Evolutionary conservation across 2,329 filamentous ascomycete genomes (phyloP).

Genomic region (Lasiodiplodia citricola): DNA sequence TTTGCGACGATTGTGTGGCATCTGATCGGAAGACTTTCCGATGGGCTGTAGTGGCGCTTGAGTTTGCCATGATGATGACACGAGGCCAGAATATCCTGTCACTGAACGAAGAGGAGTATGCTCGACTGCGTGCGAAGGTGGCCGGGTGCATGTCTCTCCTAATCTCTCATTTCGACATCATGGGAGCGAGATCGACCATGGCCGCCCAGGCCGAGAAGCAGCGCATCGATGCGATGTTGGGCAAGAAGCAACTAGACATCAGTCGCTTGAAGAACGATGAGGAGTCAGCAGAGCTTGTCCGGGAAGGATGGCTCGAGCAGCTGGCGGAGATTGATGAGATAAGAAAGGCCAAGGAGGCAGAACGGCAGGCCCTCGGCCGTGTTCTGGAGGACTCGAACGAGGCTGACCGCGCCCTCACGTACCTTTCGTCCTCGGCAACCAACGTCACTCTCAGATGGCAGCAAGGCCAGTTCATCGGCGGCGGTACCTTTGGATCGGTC

Average conservation of each 20-base stretch:
- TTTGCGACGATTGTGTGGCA: slow-evolving; percentile 94
- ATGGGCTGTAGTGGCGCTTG: slow-evolving; percentile 93
- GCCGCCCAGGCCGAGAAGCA: slow-evolving; percentile 95
- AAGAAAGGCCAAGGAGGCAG: slow-evolving; percentile 79
- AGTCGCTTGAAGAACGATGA: slow-evolving; percentile 77
- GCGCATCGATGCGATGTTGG: slow-evolving; percentile 77
- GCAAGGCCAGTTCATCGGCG: slow-evolving; percentile 96
- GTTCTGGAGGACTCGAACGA: slow-evolving; percentile 95
- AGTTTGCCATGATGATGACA: slow-evolving; percentile 98
- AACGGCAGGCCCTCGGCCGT: slow-evolving; percentile 84
- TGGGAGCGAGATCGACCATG: slow-evolving; percentile 91
- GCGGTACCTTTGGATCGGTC: slow-evolving; percentile 95
- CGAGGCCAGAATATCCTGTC: slow-evolving; percentile 91
- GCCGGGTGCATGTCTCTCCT: slow-evolving; percentile 96
- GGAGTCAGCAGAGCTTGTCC: slow-evolving; percentile 78
- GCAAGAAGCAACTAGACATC: slow-evolving; percentile 79
- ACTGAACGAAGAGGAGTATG: slow-evolving; percentile 86
- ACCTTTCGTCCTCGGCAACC: slow-evolving; percentile 89
- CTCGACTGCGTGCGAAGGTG: slow-evolving; percentile 81
- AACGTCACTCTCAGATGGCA: slow-evolving; percentile 98
- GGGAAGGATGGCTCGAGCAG: slow-evolving; percentile 74
- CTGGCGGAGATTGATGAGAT: slow-evolving; percentile 78
- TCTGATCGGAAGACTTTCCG: slow-evolving; percentile 95
- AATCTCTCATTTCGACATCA: slow-evolving; percentile 98
- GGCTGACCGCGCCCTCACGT: slow-evolving; percentile 91